Base-by-base conservation (phyloP, 306 rosid genomes). In the Dryas drummondii region DNA sequence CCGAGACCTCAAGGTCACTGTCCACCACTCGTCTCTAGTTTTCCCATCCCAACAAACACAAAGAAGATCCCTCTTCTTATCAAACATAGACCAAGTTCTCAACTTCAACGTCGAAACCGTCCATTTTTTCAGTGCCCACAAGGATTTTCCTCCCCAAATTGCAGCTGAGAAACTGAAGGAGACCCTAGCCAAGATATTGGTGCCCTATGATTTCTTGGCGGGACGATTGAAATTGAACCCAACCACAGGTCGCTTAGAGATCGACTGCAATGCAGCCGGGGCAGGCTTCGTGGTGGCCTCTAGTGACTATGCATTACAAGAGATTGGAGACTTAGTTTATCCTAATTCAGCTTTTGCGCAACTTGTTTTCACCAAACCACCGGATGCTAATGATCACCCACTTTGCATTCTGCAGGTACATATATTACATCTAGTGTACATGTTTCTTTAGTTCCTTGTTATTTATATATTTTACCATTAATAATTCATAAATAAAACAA, bases 71-170 rank as follows among this genome's bases (percentile, higher is more conserved):
- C 14, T 92, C 74, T 92, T 92, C 91, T 76, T 92, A 51, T 87
- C 97, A 4, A 92, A 90, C 86, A 92, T 92, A 54, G 97, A 92
- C 79, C 86, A 81, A 76, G 89, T 84, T 48, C 91, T 92, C 42
- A 88, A 84, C 59, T 92, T 90, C 54, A 82, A 82, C 7, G 94
- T 92, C 2, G 87, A 88, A 40, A 83, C 94, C 5, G 79, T 92
- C 51, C 96, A 90, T 62, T 90, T 92, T 72, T 92, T 92, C 12
- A 69, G 19, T 2, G 51, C 87, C 54, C 82, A 86, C 76, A 66
- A 76, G 9, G 89, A 88, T 2, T 88, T 85, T 56, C 81, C 89
- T 14, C 73, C 88, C 0, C 4, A 72, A 7, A 6, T 40, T 11
- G 83, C 80, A 50, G 67, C 78, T 1, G 76, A 84, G 77, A 88